Evolutionary conservation across 2,329 filamentous ascomycete genomes (phyloP), one percentile per base, ranked within the genome.

Genomic region (Macroventuria anomochaeta): DNA sequence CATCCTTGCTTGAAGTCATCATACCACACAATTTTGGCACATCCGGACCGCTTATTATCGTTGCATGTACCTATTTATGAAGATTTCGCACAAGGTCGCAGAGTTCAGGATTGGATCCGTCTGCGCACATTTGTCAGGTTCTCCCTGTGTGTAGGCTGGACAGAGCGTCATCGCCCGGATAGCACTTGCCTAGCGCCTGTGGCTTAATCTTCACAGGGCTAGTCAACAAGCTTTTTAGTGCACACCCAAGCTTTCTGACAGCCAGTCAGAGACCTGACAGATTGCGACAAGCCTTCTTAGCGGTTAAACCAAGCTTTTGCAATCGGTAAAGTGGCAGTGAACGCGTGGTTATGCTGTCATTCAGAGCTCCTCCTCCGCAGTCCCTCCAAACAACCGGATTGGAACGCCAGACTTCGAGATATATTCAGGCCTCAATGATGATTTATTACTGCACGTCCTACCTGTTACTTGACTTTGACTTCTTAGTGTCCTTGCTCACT

Each of bases 311-410:
- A 52, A 52, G 41, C 41, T 34, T 36, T 31, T 25, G 23, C 28
- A 15, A 32, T 7, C 28, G 48, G 48, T 3, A 33, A 17, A 29
- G 34, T 46, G 49, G 49, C 48, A 40, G 40, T 46, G 48, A 43
- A 52, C 48, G 48, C 49, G 49, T 52, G 41, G 49, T 29, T 52
- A 52, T 52, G 49, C 49, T 46, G 49, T 52, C 49, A 52, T 52
- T n/a, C 15, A 8, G 41, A 18, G 17, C 7, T 13, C 7, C 13
- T 29, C 15, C 11, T 17, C 10, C 7, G 47, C 47, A 51, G 15
- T 17, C 3, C 8, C 15, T 17, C 15, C 40, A 34, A 17, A 29
- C 17, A 34, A 17, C 33, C 28, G 34, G 33, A 10, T 32, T 43
- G 20, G 39, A 38, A 26, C 11, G 23, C 32, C 17, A 29, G 34